phyloP scores from a whole-genome alignment of 2,329 filamentous ascomycete genomes.

The Fusarium subglutinans region DNA sequence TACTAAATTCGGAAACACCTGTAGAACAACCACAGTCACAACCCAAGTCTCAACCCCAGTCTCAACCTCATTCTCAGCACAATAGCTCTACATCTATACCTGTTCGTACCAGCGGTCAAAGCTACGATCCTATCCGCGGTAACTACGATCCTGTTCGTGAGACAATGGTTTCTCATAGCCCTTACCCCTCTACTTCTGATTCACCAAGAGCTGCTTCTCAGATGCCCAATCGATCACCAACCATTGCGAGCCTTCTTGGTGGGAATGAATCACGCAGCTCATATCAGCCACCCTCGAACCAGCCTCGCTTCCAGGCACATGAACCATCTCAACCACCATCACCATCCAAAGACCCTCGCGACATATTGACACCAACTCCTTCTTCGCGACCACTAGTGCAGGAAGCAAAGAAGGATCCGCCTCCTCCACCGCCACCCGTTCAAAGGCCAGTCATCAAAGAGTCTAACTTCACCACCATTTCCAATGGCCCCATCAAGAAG shows the following conservation, averaged over 20 bases:
- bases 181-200: conserved; percentile 55
- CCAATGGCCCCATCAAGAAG: conserved; percentile 56
- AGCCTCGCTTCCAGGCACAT: conserved; percentile 46
- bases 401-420: conserved; percentile 53
- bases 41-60: conserved; percentile 30
- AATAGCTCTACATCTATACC: conserved; percentile 56
- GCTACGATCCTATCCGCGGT: conserved; percentile 91
- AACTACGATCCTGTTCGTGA: conserved; percentile 72
- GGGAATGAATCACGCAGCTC: conserved; percentile 40
- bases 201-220: conserved; percentile 60
- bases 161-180: conserved; percentile 65
- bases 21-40: conserved; percentile 33
- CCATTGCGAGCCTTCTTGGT: conserved; percentile 86
- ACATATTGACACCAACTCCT: conserved; percentile 48
- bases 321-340: conserved; percentile 56
- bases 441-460: conserved; percentile 49
- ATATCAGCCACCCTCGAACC: conserved; percentile 41
- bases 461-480: conserved; percentile 54
- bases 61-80: conserved; percentile 35
- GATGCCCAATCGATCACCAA: conserved; percentile 69
- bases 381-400: conserved; percentile 43
- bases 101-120: conserved; percentile 76
- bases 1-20: conserved; percentile 62
- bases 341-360: conserved; percentile 51
- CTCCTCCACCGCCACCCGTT: conserved; percentile 47